Evolutionary conservation across 2,329 filamentous ascomycete species (phyloP).

Genomic region (Penicillium sp.): DNA sequence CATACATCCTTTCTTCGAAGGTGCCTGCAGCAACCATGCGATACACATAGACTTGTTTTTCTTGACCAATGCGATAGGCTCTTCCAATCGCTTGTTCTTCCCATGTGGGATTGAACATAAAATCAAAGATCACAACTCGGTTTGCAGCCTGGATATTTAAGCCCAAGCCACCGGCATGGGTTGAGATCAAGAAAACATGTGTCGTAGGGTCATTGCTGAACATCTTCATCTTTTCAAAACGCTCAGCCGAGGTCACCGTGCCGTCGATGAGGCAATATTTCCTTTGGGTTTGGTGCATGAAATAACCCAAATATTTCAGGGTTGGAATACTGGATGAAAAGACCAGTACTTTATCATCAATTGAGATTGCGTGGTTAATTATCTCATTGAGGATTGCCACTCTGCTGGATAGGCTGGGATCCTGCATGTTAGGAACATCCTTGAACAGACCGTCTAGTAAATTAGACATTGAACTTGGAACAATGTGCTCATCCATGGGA

Average conservation of each 20-base stretch:
- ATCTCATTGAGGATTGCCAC: slow-evolving; percentile 67
- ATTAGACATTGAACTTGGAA: slow-evolving; percentile 22
- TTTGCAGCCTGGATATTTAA: slow-evolving; percentile 83
- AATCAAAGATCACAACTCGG: slow-evolving; percentile 83
- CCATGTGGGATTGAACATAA: slow-evolving; percentile 72
- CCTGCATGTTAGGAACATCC: slow-evolving; percentile 36
- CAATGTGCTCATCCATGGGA: slow-evolving; percentile 6
- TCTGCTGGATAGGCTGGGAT: slow-evolving; percentile 64
- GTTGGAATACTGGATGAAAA: slow-evolving; percentile 74
- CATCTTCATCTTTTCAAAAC: slow-evolving; percentile 63
- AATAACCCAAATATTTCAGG: slow-evolving; percentile 64
- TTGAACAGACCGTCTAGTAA: slow-evolving; percentile 33
- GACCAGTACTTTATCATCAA: slow-evolving; percentile 72
- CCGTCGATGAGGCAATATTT: slow-evolving; percentile 67
- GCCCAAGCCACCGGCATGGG: slow-evolving; percentile 75
- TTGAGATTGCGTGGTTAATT: slow-evolving; percentile 60
- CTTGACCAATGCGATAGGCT: slow-evolving; percentile 81
- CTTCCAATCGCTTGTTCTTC: slow-evolving; percentile 87
- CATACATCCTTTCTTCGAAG: slow-evolving; percentile 72
- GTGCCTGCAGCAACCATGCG: slow-evolving; percentile 75
- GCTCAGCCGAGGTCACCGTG: slow-evolving; percentile 52
- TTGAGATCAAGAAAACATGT: slow-evolving; percentile 75
- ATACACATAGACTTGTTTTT: slow-evolving; percentile 80
- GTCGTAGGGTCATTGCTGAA: slow-evolving; percentile 63
- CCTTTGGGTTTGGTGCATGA: slow-evolving; percentile 54